These are phyloP conservation scores for Aspergillus terreus DNA, from an alignment of 2,329 filamentous ascomycete genomes.

Conservation along the genomic window DNA sequence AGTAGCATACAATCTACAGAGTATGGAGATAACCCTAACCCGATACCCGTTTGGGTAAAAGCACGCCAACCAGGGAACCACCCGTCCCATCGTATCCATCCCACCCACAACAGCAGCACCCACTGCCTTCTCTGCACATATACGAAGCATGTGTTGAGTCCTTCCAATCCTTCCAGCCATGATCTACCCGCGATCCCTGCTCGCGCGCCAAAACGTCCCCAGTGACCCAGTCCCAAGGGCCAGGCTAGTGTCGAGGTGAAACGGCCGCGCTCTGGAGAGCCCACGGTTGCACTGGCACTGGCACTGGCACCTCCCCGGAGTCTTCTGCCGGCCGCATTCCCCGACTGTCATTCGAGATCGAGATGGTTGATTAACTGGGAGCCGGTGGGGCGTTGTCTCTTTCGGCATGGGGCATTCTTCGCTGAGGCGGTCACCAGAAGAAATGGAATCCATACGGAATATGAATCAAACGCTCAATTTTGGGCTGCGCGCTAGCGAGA, in stretches of 20 bases:
- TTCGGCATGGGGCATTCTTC: not conserved
- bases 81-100: not conserved
- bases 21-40: not conserved
- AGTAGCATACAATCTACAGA: not conserved
- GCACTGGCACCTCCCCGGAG: not conserved
- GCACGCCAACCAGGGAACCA: not conserved
- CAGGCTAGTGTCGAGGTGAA: slow-evolving; percentile 11
- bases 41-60: slow-evolving; percentile 6
- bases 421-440: not conserved
- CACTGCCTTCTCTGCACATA: too few species aligned
- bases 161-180: not conserved
- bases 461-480: too few species aligned
- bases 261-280: slow-evolving; percentile 9
- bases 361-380: too few species aligned
- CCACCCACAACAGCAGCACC: not conserved
- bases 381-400: not conserved
- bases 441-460: not conserved
- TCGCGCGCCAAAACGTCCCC: slow-evolving; percentile 7
- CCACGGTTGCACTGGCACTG: not conserved
- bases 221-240: slow-evolving; percentile 10
- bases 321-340: not conserved
- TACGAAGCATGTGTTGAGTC: not conserved
- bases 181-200: slow-evolving; percentile 12
- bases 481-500: too few species aligned
- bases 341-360: too few species aligned